Evolutionary conservation across 768 basidiomycete genomes (phyloP), one percentile per base, ranked within the genome.

Genomic region (Boletellus ananas): DNA sequence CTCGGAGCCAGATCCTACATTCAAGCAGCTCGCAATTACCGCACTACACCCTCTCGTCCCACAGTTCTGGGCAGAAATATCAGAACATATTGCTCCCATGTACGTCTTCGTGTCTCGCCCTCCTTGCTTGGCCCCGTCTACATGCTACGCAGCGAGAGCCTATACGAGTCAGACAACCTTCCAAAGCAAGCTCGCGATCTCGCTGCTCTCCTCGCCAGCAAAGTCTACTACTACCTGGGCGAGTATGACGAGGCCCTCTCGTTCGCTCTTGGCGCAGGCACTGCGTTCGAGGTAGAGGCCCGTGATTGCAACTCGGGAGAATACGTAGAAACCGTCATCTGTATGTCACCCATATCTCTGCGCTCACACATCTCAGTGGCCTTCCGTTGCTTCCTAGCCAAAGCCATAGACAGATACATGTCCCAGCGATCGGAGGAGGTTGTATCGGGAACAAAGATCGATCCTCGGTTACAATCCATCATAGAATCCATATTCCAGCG

Each of bases 1-100:
- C 14, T 81, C 85, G 35, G 96, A 99, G 70, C 88, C 87, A 47
- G 90, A 94, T 57, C 77, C 83, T 23, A 73, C 87, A 36, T 86
- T 98, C 67, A 91, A 94, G 64, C 84, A 90, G 60, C 89, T 96
- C 76, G 96, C 96, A 20, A 83, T 99, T 59, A 81, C 81, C 43
- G 79, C 85, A 39, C 78, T 99, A 46, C 87, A 83, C 62, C 73
- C 80, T 14, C 80, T 97, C 39, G 92, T 98, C 7, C 83, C 94
- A 34, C 86, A 90, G 60, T 98, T 97, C 70, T 99, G 96, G 96
- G 87, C 95, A 41, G 96, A 99, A 77, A 95, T 98, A 62, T 94
- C 92, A 59, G 96, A 99, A 70, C 83, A 90, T 65, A 86, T 97
- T 60, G 80, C 87, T 31, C 73, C 84, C 51, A 93, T 98, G 94